These are phyloP conservation scores for Corymbia calophylla DNA, from an alignment of 441 rosid genomes.

Conservation along the genomic window DNA sequence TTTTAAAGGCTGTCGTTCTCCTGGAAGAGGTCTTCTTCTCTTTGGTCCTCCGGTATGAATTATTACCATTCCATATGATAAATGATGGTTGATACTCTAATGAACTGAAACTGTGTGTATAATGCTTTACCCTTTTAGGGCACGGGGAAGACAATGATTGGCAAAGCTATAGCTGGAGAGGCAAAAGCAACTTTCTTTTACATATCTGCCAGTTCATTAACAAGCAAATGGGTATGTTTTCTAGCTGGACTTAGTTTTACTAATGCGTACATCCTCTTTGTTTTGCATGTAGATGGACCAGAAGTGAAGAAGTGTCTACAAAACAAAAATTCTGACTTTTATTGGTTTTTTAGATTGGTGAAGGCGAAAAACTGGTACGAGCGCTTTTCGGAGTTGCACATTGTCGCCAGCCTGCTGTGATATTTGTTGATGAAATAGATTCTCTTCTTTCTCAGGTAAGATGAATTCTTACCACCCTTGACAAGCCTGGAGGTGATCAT, in stretches of 20 bases:
- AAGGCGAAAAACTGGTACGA: conserved; percentile 97
- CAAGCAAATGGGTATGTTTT: conserved; percentile 89
- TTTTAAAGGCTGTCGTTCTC: conserved; percentile 92
- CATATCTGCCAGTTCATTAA: conserved; percentile 95
- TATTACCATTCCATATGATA: conserved; percentile 5
- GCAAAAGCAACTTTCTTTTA: conserved; percentile 97
- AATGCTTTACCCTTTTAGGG: conserved; percentile 44
- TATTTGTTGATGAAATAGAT: conserved; percentile 95
- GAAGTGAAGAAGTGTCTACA: neutral
- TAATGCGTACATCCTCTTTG: neutral
- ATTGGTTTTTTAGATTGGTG: conserved; percentile 64
- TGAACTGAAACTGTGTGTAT: neutral
- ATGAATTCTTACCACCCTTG: neutral
- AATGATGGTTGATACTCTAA: neutral
- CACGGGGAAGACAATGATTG: conserved; percentile 97
- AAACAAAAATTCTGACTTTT: neutral
- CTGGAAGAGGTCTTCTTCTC: conserved; percentile 97
- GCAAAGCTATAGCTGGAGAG: conserved; percentile 99
- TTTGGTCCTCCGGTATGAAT: conserved; percentile 90
- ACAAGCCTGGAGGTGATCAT: neutral
- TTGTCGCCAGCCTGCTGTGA: conserved; percentile 98
- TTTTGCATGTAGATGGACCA: neutral
- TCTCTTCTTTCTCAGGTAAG: conserved; percentile 91
- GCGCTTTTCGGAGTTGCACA: conserved; percentile 97
- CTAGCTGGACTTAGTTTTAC: neutral